Base-by-base conservation (phyloP, 2,329 filamentous ascomycete species). In the Domatiomyces catenatus region DNA sequence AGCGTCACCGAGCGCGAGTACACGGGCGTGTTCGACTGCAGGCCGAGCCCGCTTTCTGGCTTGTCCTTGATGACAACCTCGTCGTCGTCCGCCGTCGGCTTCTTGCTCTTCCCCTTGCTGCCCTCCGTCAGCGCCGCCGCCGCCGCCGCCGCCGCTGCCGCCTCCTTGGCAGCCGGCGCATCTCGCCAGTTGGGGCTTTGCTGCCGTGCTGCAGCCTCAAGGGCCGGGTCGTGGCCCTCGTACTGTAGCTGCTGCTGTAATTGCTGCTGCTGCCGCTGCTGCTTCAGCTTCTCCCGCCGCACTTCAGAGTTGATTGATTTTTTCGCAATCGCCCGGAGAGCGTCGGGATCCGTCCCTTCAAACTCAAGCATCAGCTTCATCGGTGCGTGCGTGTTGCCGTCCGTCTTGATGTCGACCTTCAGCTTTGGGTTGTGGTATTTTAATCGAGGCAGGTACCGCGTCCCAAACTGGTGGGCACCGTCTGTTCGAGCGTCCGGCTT, bases 381-480 rank as follows among this genome's bases (percentile, higher is more conserved):
- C 10, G 32, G 32, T 39, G 32, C 32, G 15, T 62, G 61, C 26
- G 68, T 62, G 44, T 64, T 65, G 2, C 60, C 63, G 19, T 63
- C 52, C 85, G 83, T 66, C 83, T 82, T 60, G 94, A 60, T 79
- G 52, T 85, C 81, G 76, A 96, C 93, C 44, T 83, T 79, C 45
- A 95, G 67, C 10, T 80, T 71, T 0, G 92, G 92, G 66, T 98
- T 98, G 75, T 94, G 84, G 71, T 82, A 98, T 75, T 98, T 95
- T 58, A 98, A 74, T 51, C 86, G 80, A 19, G 86, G 86, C 46
- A 96, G 80, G 64, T 81, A 83, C 54, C 81, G 73, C 56, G 77
- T 80, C 86, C 87, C 94, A 76, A 98, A 95, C 71, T 86, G 86
- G 62, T 89, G 94, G 57, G 64, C 63, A 45, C 66, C 67, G 53